Evolutionary conservation across 768 basidiomycete genomes (phyloP).

Genomic region (Tricholomella constricta): DNA sequence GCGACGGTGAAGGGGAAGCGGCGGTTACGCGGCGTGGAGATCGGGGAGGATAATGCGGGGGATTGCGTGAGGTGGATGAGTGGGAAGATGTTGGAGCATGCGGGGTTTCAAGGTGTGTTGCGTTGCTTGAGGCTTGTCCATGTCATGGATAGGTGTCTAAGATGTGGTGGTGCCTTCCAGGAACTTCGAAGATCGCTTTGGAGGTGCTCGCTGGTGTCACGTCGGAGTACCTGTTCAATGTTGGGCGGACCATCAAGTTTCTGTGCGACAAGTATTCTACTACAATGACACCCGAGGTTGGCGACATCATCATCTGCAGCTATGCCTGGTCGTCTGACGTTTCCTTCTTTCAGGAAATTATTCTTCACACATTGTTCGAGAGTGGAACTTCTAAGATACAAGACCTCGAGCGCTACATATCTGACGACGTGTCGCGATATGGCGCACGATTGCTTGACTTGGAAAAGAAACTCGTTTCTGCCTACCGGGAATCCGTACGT

Average conservation of each 20-base stretch:
- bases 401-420: conserved; percentile 85
- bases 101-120: conserved; percentile 84
- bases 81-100: conserved; percentile 81
- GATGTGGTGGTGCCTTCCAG: conserved; percentile 35
- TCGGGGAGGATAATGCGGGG: conserved; percentile 60
- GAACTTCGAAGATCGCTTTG: conserved; percentile 73
- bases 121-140: not conserved
- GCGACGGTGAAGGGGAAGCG: conserved; percentile 29
- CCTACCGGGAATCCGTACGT: conserved; percentile 80
- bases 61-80: conserved; percentile 75
- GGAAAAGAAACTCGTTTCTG: conserved; percentile 83
- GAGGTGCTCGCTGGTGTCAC: conserved; percentile 78
- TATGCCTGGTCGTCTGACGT: conserved; percentile 7
- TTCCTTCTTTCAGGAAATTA: conserved; percentile 71
- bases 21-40: conserved; percentile 43
- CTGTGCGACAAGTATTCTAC: conserved; percentile 78
- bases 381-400: conserved; percentile 77
- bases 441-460: conserved; percentile 75
- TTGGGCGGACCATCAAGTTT: conserved; percentile 84
- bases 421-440: conserved; percentile 85
- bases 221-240: conserved; percentile 79
- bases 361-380: conserved; percentile 89
- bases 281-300: conserved; percentile 84
- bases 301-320: conserved; percentile 15
- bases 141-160: not conserved